A percentile compares a stretch with the other conserved stretches of the same genome.
Evolutionary conservation across 805 yeast genomes (phyloP).

Genomic region (Spathaspora gorwiae): DNA sequence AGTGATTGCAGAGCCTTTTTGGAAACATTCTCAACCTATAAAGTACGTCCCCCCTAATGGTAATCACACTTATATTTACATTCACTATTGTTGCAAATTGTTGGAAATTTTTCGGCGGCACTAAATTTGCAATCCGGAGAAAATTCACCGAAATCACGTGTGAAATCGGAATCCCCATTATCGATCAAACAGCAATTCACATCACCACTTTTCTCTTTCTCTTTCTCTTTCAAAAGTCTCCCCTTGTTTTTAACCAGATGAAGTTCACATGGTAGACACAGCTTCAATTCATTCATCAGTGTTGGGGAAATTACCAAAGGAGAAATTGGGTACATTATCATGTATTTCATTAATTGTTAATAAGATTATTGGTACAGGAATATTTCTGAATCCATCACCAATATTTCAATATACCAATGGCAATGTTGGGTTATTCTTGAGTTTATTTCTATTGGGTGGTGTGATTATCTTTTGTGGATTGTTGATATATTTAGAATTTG

Average conservation of each 20-base stretch:
- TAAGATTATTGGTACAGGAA: conserved; percentile 43
- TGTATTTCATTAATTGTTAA: conserved; percentile 39
- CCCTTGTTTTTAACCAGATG: background rate
- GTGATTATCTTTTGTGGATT: conserved; percentile 35
- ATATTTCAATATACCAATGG: conserved; percentile 37
- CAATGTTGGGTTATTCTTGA: conserved; percentile 30
- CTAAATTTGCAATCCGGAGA: too few relatives aligned
- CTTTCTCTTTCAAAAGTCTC: too few relatives aligned
- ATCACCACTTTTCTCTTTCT: too few relatives aligned
- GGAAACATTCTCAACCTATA: too few relatives aligned
- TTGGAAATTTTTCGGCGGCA: too few relatives aligned
- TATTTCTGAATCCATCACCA: conserved; percentile 38
- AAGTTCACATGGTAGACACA: background rate
- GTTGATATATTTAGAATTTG: conserved; percentile 37
- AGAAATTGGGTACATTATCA: conserved; percentile 17
- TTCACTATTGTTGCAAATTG: too few relatives aligned
- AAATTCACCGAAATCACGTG: too few relatives aligned
- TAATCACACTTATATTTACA: too few relatives aligned
- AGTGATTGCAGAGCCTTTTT: too few relatives aligned
- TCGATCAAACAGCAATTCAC: too few relatives aligned
- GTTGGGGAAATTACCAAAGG: background rate
- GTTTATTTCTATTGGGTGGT: conserved; percentile 34
- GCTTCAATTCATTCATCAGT: background rate
- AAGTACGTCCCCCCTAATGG: too few relatives aligned
- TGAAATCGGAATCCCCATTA: too few relatives aligned